Conservation (phyloP, 257 asterid genomes). For the Fraxinus excelsior region DNA sequence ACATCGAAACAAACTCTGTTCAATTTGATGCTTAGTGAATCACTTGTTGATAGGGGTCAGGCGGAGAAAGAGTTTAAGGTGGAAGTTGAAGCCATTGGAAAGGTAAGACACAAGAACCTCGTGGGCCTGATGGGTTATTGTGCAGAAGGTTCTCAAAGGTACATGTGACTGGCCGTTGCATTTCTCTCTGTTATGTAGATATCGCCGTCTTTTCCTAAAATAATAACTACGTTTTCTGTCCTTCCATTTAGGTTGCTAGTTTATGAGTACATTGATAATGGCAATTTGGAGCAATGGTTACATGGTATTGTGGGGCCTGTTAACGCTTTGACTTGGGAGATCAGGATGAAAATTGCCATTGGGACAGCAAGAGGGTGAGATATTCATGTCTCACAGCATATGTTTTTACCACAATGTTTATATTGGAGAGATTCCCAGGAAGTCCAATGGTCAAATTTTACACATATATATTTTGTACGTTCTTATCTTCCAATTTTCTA, state of each 20-base stretch:
- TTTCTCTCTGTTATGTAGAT: no score
- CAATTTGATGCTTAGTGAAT: conserved; percentile 15
- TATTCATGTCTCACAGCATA: neutral
- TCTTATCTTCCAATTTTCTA: no score
- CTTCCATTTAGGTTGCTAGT: conserved; percentile 74
- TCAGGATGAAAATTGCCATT: conserved; percentile 81
- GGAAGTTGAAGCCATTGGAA: conserved; percentile 98
- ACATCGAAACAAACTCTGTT: neutral
- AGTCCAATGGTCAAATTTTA: no score
- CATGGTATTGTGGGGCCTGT: conserved; percentile 91
- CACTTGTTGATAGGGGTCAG: conserved; percentile 70
- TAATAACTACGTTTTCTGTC: conserved; percentile 6
- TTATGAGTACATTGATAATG: conserved; percentile 88
- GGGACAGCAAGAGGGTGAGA: conserved; percentile 96
- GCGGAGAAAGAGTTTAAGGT: conserved; percentile 95
- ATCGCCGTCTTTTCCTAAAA: no score
- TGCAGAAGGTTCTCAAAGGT: conserved; percentile 93
- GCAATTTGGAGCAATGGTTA: conserved; percentile 97
- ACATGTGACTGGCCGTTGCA: neutral
- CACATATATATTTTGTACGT: no score
- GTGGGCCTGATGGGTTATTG: conserved; percentile 90
- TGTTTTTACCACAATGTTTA: neutral
- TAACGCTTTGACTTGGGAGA: conserved; percentile 94
- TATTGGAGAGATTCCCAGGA: neutral
- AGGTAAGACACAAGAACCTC: conserved; percentile 96